Conservation (phyloP, 2,329 filamentous ascomycete species). For the Verticillium zaregamsianum region DNA sequence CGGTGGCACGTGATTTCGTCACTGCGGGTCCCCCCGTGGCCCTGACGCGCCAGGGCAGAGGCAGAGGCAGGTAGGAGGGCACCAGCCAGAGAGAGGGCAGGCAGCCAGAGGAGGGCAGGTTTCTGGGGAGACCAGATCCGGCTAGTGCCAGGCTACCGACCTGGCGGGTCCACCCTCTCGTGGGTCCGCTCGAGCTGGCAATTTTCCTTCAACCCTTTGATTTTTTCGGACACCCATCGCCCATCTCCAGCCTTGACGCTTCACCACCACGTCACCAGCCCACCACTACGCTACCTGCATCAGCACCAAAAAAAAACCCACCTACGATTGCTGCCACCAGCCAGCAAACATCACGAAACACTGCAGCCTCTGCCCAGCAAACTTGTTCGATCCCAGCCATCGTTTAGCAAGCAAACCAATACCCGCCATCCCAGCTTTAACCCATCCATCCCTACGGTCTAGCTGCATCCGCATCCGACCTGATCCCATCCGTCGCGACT, state of each 20-base stretch:
- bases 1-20: neutral
- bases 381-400: conserved; percentile 7
- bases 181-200: conserved; percentile 10
- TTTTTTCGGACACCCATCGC: conserved; percentile 11
- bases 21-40: neutral
- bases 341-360: neutral
- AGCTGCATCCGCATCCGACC: neutral
- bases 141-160: neutral
- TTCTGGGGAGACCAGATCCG: neutral
- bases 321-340: neutral
- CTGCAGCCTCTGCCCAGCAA: conserved; percentile 3
- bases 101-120: neutral
- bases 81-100: no score
- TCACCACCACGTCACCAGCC: neutral
- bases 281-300: neutral
- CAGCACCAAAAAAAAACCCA: neutral
- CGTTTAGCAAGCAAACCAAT: conserved; percentile 12
- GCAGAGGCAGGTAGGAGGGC: no score
- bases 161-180: neutral
- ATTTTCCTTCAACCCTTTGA: conserved; percentile 16
- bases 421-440: neutral
- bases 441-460: neutral
- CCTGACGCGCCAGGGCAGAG: no score
- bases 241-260: neutral
- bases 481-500: conserved; percentile 1